These are phyloP conservation scores for Linnemannia schmuckeri DNA, from an alignment of 192 early-diverging fungal genomes.

Conservation along the genomic window DNA sequence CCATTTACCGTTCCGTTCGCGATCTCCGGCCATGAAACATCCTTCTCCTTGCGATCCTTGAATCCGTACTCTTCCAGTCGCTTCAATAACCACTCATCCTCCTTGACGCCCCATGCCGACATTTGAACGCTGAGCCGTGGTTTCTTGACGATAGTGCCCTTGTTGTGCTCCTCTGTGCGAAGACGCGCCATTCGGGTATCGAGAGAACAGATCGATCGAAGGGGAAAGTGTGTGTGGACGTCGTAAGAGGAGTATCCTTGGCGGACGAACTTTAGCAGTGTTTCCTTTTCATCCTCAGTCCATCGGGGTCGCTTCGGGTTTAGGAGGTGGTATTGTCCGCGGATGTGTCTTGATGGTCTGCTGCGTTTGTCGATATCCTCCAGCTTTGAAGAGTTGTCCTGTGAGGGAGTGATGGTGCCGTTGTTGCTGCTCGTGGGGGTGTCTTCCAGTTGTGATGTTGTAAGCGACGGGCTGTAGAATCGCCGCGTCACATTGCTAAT, in stretches of 20 bases:
- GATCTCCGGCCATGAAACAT: not conserved
- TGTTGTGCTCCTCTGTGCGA: not conserved
- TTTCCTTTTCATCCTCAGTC: not conserved
- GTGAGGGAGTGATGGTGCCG: not conserved
- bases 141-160: not conserved
- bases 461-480: not conserved
- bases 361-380: not conserved
- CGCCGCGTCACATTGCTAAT: not conserved
- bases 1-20: not conserved
- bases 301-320: not conserved
- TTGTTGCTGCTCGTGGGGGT: not conserved
- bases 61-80: constrained; percentile 9
- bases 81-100: not conserved
- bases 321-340: not conserved
- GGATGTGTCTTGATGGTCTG: not conserved
- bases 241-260: not conserved
- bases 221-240: not conserved
- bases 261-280: not conserved
- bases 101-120: not conserved
- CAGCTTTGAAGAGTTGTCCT: not conserved
- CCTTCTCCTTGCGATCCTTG: not conserved
- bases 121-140: not conserved
- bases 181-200: not conserved
- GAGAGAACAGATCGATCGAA: not conserved
- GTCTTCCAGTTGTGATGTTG: not conserved